Evolutionary conservation across 2,329 filamentous ascomycete genomes (phyloP).

Genomic region (Penicillium carneum): DNA sequence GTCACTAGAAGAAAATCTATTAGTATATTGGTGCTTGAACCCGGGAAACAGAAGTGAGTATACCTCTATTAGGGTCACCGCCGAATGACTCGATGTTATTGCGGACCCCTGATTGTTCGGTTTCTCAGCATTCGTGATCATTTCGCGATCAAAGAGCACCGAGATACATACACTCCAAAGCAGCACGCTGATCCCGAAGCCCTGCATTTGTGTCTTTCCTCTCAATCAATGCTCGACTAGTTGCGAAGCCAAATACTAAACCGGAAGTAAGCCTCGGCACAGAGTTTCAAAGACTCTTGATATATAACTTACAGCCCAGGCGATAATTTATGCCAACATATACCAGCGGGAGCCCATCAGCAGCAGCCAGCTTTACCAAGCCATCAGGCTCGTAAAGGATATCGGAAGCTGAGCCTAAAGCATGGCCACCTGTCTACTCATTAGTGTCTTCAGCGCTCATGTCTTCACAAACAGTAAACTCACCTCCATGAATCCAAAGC

Average conservation of each 20-base stretch:
- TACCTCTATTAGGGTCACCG: neutral
- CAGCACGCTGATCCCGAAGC: neutral
- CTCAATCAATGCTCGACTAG: neutral
- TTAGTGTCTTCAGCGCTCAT: neutral
- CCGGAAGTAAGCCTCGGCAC: neutral
- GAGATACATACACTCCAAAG: neutral
- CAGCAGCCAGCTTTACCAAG: neutral
- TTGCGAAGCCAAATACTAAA: neutral
- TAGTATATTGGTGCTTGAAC: neutral
- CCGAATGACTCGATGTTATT: neutral
- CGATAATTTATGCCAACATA: conserved; percentile 1
- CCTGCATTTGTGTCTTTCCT: neutral
- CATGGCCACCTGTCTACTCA: neutral
- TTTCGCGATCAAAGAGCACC: neutral
- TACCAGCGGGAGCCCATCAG: neutral
- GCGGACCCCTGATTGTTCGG: neutral
- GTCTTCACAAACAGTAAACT: neutral
- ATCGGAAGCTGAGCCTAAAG: neutral
- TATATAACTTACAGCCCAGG: neutral
- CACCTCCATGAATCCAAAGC: neutral
- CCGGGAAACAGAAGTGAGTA: neutral
- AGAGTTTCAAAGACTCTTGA: neutral
- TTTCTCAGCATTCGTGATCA: neutral
- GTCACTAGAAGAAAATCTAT: neutral
- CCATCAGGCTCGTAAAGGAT: neutral